Conservation (phyloP, 495 filamentous ascomycete species). For the Copromyces sp. region DNA sequence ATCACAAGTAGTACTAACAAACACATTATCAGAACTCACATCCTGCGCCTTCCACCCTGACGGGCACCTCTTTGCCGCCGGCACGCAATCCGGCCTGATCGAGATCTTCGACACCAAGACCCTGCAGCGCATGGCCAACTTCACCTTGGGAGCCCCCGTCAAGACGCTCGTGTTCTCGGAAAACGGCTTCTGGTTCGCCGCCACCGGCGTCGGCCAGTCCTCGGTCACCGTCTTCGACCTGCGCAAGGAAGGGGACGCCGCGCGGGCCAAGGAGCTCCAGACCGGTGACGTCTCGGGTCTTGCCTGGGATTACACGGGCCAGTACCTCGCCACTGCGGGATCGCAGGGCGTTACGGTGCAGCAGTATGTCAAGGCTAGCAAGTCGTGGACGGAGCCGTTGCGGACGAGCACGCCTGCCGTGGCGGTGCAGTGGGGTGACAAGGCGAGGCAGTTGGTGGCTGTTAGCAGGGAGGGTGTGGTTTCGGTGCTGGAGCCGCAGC, state of each 20-base stretch:
- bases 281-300: slow-evolving; percentile 66
- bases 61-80: slow-evolving; percentile 83
- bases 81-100: slow-evolving; percentile 64
- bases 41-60: slow-evolving; percentile 87
- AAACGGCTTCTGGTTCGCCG: slow-evolving; percentile 93
- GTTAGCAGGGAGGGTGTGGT: slow-evolving; percentile 66
- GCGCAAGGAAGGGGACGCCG: slow-evolving; percentile 68
- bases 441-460: slow-evolving; percentile 62
- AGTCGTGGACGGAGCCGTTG: slow-evolving; percentile 82
- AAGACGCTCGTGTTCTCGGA: slow-evolving; percentile 80
- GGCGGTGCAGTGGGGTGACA: slow-evolving; percentile 65
- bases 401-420: slow-evolving; percentile 62
- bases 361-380: slow-evolving; percentile 71
- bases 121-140: slow-evolving; percentile 58
- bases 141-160: slow-evolving; percentile 55
- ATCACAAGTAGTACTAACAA: slow-evolving; percentile 22
- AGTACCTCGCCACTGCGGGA: slow-evolving; percentile 79
- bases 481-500: slow-evolving; percentile 46
- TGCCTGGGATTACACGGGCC: slow-evolving; percentile 89
- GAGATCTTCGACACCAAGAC: slow-evolving; percentile 78
- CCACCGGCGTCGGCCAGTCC: slow-evolving; percentile 58
- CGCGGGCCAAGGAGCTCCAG: slow-evolving; percentile 68
- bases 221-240: slow-evolving; percentile 83
- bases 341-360: slow-evolving; percentile 75
- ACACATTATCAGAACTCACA: slow-evolving; percentile 52